Evolutionary conservation across 176 grass and related monocot genomes (phyloP).

Genomic region (Aegilops speltoides): DNA sequence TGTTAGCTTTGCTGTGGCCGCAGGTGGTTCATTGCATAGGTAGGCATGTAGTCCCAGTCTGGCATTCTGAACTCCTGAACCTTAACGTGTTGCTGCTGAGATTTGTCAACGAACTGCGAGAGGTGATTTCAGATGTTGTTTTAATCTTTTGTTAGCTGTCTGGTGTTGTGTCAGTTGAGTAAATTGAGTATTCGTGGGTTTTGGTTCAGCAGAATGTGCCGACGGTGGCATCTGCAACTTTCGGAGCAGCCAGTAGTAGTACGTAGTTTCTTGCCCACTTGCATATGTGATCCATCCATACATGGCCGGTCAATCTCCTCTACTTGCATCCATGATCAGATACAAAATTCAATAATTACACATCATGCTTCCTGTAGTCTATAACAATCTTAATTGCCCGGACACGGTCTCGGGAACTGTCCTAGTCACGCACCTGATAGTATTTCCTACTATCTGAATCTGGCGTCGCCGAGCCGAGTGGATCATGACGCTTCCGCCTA

Average conservation of each 20-base stretch:
- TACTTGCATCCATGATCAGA: neutral
- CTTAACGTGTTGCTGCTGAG: neutral
- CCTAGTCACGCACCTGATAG: neutral
- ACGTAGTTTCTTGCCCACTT: conserved; percentile 5
- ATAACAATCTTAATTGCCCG: neutral
- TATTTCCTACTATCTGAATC: neutral
- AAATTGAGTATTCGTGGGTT: neutral
- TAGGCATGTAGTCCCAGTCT: neutral
- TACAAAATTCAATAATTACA: neutral
- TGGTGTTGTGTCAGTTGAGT: neutral
- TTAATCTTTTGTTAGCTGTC: neutral
- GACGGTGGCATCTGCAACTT: neutral
- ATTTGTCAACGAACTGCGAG: neutral
- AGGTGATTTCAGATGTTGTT: neutral
- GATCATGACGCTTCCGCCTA: neutral
- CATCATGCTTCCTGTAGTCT: neutral
- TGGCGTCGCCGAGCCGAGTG: neutral
- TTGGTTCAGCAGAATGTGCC: neutral
- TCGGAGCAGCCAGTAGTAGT: neutral
- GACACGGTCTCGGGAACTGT: neutral
- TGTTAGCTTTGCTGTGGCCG: neutral
- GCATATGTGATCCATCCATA: neutral
- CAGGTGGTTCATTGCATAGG: neutral
- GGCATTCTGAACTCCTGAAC: neutral
- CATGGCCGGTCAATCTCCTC: neutral